Evolutionary conservation across 352 stramenopile species (phyloP), one percentile per base, ranked within the genome.

Genomic region (Elongisporangium anandrum): DNA sequence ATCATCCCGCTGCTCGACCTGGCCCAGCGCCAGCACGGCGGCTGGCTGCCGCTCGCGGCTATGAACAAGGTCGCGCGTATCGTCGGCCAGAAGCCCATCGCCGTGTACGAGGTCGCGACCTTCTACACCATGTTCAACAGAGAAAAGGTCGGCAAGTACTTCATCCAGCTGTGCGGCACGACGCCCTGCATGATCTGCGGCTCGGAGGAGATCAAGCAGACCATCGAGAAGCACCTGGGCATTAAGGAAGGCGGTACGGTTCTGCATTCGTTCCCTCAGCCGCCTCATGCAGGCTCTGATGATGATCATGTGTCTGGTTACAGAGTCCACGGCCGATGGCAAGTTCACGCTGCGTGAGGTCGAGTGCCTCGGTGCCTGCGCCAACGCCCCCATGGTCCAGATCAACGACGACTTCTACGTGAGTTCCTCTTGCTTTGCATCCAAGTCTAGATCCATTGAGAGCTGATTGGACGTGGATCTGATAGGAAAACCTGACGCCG

Each of bases 121-220:
- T 99, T 99, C 74, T 99, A 99, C 87, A 99, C 98, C 67, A 99
- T 99, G 97, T 99, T 99, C 81, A 99, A 94, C 77, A 68, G 79
- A 50, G 94, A 97, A 63, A 97, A 98, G 70, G 88, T 97, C 51
- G 92, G 91, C 77, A 97, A 97, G 80, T 97, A 96, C 76, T 97
- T 97, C 63, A 97, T 98, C 64, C 92, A 98, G 77, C 84, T 99
- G 13, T 99, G 98, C 67, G 97, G 97, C 62, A 99, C 98, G 15
- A 99, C 98, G 54, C 98, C 98, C 20, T 99, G 98, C 85, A 99
- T 99, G 97, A 98, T 99, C 69, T 99, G 95, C 71, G 98, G 98
- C 53, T 96, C 92, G 50, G 94, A 99, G 77, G 97, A 99, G 78
- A 99, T 99, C 78, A 99, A 98, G 80, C 93, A 97, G 74, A 98